These are phyloP conservation scores for Cornus florida DNA, from an alignment of 148 eudicot genomes.

Conservation along the genomic window DNA sequence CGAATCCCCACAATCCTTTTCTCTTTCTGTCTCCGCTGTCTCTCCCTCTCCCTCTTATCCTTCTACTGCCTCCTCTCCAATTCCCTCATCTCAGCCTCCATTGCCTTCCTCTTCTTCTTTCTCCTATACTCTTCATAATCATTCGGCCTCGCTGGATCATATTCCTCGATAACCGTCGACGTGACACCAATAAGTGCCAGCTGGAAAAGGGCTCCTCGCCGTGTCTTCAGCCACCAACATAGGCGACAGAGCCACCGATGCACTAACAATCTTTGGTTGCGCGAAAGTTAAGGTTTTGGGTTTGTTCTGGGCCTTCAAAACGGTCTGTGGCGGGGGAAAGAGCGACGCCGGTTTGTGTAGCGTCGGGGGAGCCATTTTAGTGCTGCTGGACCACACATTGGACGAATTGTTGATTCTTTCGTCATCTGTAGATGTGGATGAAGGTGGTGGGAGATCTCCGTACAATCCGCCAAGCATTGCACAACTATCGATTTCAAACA, in stretches of 20 bases:
- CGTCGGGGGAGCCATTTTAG: conserved; percentile 88
- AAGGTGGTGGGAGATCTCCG: conserved; percentile 90
- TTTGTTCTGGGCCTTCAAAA: conserved; percentile 41
- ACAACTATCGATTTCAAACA: not conserved
- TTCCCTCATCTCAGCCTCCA: conserved; percentile 57
- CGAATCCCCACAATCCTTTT: conserved; percentile 19
- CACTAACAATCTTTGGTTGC: not conserved
- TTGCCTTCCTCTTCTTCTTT: conserved; percentile 59
- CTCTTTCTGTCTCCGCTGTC: conserved; percentile 31
- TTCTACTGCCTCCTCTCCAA: conserved; percentile 34
- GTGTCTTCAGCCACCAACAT: not conserved
- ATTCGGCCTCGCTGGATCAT: conserved; percentile 84
- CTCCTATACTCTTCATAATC: conserved; percentile 83
- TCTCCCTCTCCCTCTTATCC: conserved; percentile 44
- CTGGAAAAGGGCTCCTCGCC: conserved; percentile 22
- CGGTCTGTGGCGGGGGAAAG: conserved; percentile 49
- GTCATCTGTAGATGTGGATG: conserved; percentile 57
- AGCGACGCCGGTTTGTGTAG: conserved; percentile 65
- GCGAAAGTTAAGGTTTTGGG: conserved; percentile 27
- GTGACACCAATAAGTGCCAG: conserved; percentile 72
- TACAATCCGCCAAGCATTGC: conserved; percentile 83
- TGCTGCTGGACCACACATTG: conserved; percentile 74
- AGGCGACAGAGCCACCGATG: not conserved
- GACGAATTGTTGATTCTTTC: conserved; percentile 35
- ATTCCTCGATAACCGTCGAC: conserved; percentile 68